Conservation (phyloP, 2,329 filamentous ascomycete genomes). For the Ophiostoma pallidulum region DNA sequence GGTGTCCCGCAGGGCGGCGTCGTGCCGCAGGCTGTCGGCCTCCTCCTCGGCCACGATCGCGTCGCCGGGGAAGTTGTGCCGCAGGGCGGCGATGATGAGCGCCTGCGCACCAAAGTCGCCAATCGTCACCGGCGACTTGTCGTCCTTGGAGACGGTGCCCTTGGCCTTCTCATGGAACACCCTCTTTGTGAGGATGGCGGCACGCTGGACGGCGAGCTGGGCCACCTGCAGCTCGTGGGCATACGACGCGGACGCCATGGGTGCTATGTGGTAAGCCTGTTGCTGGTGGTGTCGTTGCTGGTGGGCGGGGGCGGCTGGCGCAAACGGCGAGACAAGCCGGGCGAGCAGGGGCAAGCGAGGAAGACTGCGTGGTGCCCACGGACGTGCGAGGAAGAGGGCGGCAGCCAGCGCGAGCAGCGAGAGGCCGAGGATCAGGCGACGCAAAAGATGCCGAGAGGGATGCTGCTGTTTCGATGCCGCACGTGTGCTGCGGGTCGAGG, state of each 20-base stretch:
- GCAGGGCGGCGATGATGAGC: constrained; percentile 84
- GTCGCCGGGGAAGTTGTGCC: constrained; percentile 81
- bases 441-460: neutral
- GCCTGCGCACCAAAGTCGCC: constrained; percentile 97
- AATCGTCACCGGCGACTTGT: constrained; percentile 94
- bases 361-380: constrained; percentile 10
- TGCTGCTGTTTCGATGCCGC: neutral
- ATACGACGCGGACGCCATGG: constrained; percentile 50
- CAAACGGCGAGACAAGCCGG: neutral
- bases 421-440: neutral
- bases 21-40: constrained; percentile 64
- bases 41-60: constrained; percentile 95
- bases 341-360: constrained; percentile 12
- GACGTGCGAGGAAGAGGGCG: constrained; percentile 16
- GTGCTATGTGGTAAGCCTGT: constrained; percentile 19
- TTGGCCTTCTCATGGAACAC: constrained; percentile 75
- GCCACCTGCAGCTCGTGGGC: constrained; percentile 72
- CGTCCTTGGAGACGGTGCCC: constrained; percentile 87
- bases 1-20: constrained; percentile 58
- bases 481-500: neutral
- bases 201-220: constrained; percentile 81
- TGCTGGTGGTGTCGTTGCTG: neutral
- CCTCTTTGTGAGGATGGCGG: constrained; percentile 42
- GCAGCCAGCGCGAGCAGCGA: constrained; percentile 17
- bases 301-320: neutral